These are phyloP conservation scores for Penicillium rolfsii DNA, from an alignment of 2,329 filamentous ascomycete species.

Conservation along the genomic window DNA sequence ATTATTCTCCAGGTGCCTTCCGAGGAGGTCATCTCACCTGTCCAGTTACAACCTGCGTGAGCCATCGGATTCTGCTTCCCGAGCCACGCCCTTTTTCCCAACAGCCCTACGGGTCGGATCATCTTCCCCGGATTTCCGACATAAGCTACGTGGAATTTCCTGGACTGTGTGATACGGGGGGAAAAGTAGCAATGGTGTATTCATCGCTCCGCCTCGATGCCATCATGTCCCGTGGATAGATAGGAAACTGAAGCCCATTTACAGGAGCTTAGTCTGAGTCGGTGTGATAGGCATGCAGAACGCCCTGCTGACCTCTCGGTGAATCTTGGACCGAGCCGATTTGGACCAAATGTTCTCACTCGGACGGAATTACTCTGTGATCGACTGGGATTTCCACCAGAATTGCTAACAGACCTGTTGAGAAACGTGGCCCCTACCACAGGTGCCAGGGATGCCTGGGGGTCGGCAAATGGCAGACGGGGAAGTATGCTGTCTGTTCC, in stretches of 20 bases:
- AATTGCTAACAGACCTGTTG: background rate
- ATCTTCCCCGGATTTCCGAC: slow-evolving; percentile 16
- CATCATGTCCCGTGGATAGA: background rate
- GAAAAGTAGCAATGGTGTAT: background rate
- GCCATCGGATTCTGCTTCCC: slow-evolving; percentile 22
- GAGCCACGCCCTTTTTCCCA: slow-evolving; percentile 2
- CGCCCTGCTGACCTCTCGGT: background rate
- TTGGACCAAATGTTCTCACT: no score
- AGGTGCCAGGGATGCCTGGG: background rate
- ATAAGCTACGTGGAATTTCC: background rate
- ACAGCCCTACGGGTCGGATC: background rate
- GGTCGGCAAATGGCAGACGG: background rate
- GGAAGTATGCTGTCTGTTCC: background rate
- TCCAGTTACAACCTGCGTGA: background rate
- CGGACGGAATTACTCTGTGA: no score
- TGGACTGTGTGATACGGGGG: background rate
- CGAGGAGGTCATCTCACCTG: background rate
- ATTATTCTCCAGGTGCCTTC: background rate
- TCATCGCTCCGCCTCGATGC: background rate
- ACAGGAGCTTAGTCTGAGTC: background rate
- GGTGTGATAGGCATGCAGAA: slow-evolving; percentile 10
- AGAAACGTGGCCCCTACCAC: background rate
- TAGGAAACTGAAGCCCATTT: background rate
- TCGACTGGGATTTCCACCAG: background rate
- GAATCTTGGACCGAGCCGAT: background rate